Evolutionary conservation across 2,329 filamentous ascomycete genomes (phyloP).

Genomic region (Hypomyces rosellus): DNA sequence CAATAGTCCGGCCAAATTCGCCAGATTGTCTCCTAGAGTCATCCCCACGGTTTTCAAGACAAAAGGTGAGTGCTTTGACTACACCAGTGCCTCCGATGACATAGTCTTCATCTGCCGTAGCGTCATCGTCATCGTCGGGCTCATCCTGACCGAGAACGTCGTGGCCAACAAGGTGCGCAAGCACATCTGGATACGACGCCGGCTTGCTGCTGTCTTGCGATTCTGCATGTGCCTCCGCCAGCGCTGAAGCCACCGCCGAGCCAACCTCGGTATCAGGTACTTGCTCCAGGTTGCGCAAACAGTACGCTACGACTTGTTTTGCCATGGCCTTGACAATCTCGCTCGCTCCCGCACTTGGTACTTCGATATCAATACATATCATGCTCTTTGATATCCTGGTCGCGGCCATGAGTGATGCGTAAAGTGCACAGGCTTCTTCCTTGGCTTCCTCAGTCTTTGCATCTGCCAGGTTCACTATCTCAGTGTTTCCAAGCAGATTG

Average conservation of each 20-base stretch:
- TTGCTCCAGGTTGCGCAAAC: slow-evolving; percentile 81
- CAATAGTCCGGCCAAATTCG: slow-evolving; percentile 47
- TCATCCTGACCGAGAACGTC: slow-evolving; percentile 44
- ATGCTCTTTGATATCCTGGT: slow-evolving; percentile 76
- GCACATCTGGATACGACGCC: slow-evolving; percentile 63
- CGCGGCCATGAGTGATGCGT: slow-evolving; percentile 84
- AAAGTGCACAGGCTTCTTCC: slow-evolving; percentile 90
- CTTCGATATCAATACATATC: slow-evolving; percentile 86
- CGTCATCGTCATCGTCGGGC: slow-evolving; percentile 54
- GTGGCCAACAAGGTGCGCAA: slow-evolving; percentile 80
- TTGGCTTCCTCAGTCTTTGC: slow-evolving; percentile 73
- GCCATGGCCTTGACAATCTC: slow-evolving; percentile 89
- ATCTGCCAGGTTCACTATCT: slow-evolving; percentile 62
- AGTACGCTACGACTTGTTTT: slow-evolving; percentile 93
- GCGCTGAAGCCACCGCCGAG: slow-evolving; percentile 37
- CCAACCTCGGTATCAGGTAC: slow-evolving; percentile 61
- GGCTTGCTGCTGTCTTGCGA: slow-evolving; percentile 22
- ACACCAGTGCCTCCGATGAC: slow-evolving; percentile 94
- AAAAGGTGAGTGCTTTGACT: slow-evolving; percentile 87
- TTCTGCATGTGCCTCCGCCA: slow-evolving; percentile 32
- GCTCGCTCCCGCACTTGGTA: slow-evolving; percentile 72
- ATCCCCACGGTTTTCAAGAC: slow-evolving; percentile 68
- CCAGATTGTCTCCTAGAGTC: slow-evolving; percentile 51
- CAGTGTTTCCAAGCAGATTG: slow-evolving; percentile 75
- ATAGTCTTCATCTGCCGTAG: slow-evolving; percentile 85